phyloP scores from a whole-genome alignment of 306 rosid genomes.

The Cicer arietinum region DNA sequence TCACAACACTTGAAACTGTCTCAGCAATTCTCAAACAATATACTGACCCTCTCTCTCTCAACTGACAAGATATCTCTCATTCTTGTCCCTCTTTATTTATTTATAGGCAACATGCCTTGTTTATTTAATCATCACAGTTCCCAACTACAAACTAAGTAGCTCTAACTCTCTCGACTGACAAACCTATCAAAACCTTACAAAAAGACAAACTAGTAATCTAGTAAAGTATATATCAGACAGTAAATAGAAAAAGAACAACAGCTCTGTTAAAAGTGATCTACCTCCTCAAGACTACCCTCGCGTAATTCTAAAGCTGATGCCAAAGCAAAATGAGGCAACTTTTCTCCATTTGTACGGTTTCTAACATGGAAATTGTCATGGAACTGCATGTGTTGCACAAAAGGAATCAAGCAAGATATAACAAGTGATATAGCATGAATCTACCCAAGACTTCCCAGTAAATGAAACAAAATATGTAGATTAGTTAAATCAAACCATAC shows the following conservation, averaged over 20 bases:
- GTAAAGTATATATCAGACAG: slow-evolving; percentile 17
- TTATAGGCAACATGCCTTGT: not conserved
- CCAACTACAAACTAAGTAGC: not conserved
- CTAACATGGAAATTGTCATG: slow-evolving; percentile 71
- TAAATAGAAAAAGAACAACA: slow-evolving; percentile 26
- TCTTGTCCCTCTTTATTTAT: not conserved
- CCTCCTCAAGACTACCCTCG: slow-evolving; percentile 96
- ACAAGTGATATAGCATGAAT: slow-evolving; percentile 28
- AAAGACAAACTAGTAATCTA: slow-evolving; percentile 33
- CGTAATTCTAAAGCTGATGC: slow-evolving; percentile 49
- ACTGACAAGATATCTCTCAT: not conserved
- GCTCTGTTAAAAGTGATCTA: slow-evolving; percentile 45
- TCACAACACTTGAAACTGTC: not conserved
- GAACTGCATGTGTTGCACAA: slow-evolving; percentile 62
- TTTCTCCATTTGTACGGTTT: slow-evolving; percentile 50
- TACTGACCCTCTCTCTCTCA: not conserved
- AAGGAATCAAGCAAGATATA: slow-evolving; percentile 45
- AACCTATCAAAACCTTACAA: slow-evolving; percentile 17
- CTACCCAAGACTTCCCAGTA: not conserved
- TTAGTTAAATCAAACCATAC: slow-evolving; percentile 59
- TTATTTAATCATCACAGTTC: not conserved
- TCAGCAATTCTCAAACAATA: not conserved
- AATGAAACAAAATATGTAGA: slow-evolving; percentile 37
- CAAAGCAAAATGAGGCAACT: slow-evolving; percentile 32
- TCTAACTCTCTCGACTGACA: not conserved